Conservation (phyloP, 2,329 filamentous ascomycete genomes). For the Talaromyces rugulosus region DNA sequence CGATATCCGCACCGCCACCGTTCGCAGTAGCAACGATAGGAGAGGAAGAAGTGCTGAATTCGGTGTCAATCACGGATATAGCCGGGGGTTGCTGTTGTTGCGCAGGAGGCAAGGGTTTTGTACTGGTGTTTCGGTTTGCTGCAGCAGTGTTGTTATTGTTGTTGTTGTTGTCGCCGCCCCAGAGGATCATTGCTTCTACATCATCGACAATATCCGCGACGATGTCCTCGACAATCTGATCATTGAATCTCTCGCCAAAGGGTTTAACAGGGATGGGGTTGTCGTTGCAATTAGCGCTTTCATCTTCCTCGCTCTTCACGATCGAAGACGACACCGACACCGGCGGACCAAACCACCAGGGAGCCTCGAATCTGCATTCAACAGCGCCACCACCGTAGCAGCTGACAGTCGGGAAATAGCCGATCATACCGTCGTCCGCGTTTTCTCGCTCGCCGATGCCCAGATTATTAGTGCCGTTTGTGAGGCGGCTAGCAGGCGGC, state of each 20-base stretch:
- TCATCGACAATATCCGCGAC: conserved; percentile 93
- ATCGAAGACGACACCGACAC: conserved; percentile 29
- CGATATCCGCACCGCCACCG: neutral
- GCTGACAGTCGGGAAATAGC: conserved; percentile 91
- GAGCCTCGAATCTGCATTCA: conserved; percentile 88
- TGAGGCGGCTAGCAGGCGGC: conserved; percentile 69
- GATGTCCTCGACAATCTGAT: conserved; percentile 92
- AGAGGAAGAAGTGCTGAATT: neutral
- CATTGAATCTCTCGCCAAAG: conserved; percentile 74
- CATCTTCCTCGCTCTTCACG: conserved; percentile 27
- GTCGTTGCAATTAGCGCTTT: neutral
- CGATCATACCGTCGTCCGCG: conserved; percentile 89
- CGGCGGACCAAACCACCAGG: conserved; percentile 84
- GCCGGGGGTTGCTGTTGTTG: neutral
- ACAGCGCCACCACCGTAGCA: conserved; percentile 88
- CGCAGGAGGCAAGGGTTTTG: neutral
- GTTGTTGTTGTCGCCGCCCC: conserved; percentile 30
- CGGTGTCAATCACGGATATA: neutral
- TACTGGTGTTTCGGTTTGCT: neutral
- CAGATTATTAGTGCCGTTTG: conserved; percentile 39
- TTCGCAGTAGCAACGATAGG: conserved; percentile 4
- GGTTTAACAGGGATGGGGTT: conserved; percentile 45
- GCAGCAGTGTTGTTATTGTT: conserved; percentile 11
- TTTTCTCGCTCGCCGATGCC: conserved; percentile 71
- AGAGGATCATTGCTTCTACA: conserved; percentile 71